Base-by-base conservation (phyloP, 352 stramenopile genomes). In the Globisporangium sylvaticum region DNA sequence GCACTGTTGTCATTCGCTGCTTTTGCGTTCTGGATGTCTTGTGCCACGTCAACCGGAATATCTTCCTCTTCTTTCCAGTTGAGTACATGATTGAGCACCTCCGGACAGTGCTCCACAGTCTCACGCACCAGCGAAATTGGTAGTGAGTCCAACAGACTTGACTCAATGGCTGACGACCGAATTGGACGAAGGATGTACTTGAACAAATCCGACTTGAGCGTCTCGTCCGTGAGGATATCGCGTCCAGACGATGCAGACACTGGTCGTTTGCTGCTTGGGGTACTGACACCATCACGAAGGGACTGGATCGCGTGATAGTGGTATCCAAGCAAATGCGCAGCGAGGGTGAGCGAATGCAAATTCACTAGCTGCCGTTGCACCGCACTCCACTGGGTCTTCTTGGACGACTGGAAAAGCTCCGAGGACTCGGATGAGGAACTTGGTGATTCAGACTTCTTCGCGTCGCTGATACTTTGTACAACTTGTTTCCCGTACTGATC, bases 101-200 rank as follows among this genome's bases (percentile, higher is more conserved):
- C 85, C 1, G 85, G 85, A 59, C 85, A 93, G 15, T 91, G 83
- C 22, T 84, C 80, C 24, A 93, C 89, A 1, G 85, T 91, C 71
- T 93, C 85, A 22, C 83, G 76, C 10, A 91, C 85, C 0, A 93
- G 67, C 15, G 85, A 89, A 32, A 91, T 91, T 4, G 85, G 85
- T 1, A 93, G 65, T n/a, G 77, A 78, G 58, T 93, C 84, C 27
- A 89, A 79, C 1, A 93, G 62, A 67, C 84, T 90, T 0, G 84
- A 93, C 66, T 93, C 84, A 42, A 93, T 93, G 0, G 84, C 84
- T 25, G 84, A 89, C 12, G 84, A 93, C 39, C 84, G 81, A 55
- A 93, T 89, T 1, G 84, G 84, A 4, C 84, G 84, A 24, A 93
- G 64, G 31, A 93, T 87, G 58, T 84, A 93, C 68, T 89, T 93